A percentile compares a stretch with the other conserved stretches of the same genome.
These are phyloP conservation scores for Striga asiatica DNA, from an alignment of 257 asterid genomes.

Conservation along the genomic window DNA sequence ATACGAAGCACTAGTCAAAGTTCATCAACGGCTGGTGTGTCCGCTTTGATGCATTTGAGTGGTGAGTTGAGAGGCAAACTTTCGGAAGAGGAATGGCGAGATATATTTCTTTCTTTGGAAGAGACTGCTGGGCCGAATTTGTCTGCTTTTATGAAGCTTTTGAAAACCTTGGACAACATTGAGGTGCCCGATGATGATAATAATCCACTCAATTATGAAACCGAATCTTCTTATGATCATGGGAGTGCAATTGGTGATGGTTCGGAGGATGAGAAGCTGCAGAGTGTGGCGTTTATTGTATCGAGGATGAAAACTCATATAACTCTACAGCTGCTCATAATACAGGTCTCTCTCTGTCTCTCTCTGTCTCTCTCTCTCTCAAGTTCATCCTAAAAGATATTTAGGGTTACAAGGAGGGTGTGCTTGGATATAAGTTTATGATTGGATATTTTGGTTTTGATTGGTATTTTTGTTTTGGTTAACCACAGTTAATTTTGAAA, in stretches of 20 bases:
- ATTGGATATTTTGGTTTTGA: no score
- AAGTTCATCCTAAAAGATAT: no score
- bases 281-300: constrained; percentile 53
- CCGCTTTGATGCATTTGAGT: constrained; percentile 69
- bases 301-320: constrained; percentile 79
- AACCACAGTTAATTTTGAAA: no score
- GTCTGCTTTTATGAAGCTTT: constrained; percentile 54
- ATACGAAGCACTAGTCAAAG: constrained; percentile 64
- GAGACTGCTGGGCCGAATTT: constrained; percentile 51
- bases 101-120: constrained; percentile 48
- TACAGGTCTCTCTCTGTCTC: constrained; percentile 44
- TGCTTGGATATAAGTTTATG: no score
- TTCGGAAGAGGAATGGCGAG: constrained; percentile 64
- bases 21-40: constrained; percentile 69
- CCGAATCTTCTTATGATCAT: constrained; percentile 34
- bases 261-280: constrained; percentile 57
- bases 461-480: no score
- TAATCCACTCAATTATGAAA: constrained; percentile 31
- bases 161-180: constrained; percentile 56
- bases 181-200: constrained; percentile 51
- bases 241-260: constrained; percentile 32
- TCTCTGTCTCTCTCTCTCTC: no score
- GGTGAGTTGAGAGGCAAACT: constrained; percentile 49
- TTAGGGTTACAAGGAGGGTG: no score
- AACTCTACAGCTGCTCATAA: constrained; percentile 52